Conservation (phyloP, 306 rosid species). For the Mimosa bimucronata region DNA sequence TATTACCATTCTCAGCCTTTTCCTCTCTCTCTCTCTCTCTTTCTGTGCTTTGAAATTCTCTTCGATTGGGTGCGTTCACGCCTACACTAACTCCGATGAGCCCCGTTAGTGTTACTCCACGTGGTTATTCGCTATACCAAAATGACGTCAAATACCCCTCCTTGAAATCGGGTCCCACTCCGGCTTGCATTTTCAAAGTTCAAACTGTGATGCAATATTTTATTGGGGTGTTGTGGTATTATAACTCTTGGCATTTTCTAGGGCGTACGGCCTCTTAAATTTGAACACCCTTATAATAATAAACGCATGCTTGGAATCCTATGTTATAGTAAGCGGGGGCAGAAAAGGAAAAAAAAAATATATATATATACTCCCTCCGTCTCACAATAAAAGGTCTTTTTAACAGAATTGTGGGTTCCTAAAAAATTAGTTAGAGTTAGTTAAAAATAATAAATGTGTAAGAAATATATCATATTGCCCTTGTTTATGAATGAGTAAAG, state of each 20-base stretch:
- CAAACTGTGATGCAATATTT: background rate
- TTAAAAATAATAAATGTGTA: too few relatives aligned
- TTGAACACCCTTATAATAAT: background rate
- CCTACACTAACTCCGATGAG: background rate
- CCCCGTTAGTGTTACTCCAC: constrained; percentile 28
- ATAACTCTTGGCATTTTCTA: background rate
- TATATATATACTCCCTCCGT: too few relatives aligned
- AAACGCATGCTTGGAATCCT: background rate
- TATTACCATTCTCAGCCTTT: constrained; percentile 37
- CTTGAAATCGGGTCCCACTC: background rate
- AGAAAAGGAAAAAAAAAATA: too few relatives aligned
- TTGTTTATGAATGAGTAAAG: too few relatives aligned
- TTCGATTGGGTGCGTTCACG: constrained; percentile 16
- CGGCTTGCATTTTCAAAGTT: constrained; percentile 22
- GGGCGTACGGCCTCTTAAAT: background rate
- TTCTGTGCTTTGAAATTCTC: background rate
- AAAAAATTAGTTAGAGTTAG: too few relatives aligned
- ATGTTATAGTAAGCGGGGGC: too few relatives aligned
- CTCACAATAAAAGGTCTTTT: too few relatives aligned
- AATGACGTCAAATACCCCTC: constrained; percentile 20
- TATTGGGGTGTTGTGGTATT: background rate
- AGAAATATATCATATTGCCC: too few relatives aligned
- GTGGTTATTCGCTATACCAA: background rate
- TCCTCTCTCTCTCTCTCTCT: background rate
- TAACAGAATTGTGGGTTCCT: too few relatives aligned